Base-by-base conservation (phyloP, 371 early-diverging fungal species). In the Entomophthora muscae region DNA sequence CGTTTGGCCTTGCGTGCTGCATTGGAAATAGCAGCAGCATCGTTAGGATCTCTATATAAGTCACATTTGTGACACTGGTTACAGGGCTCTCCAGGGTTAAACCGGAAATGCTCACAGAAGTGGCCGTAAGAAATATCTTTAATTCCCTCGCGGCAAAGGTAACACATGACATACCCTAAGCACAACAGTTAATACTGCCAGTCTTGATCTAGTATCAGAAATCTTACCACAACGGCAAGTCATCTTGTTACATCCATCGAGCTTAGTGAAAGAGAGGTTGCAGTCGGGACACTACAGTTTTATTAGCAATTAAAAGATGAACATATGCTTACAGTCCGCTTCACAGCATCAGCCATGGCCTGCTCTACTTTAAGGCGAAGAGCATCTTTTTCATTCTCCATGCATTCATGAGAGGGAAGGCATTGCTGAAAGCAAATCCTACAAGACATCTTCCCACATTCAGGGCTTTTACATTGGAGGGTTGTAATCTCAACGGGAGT, bases 181-280 rank as follows among this genome's bases (percentile, higher is more conserved):
- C 1, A 58, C 13, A 12, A 56, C 56, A 17, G 30, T 10, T 2
- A 32, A 53, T 13, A 57, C n/a, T n/a, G n/a, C n/a, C n/a, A n/a
- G n/a, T n/a, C n/a, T 13, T 60, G 21, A n/a, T 1, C 54, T 57
- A 3, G 13, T n/a, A n/a, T 32, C 21, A 7, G 28, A 5, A 26
- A 30, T 55, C 69, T 63, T 68, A 72, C 81, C 82, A 69, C 78
- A 78, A 29, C 76, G 73, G 55, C 84, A 84, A 17, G 73, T 73
- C 72, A 84, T 81, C 66, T 84, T 84, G 71, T 84, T 84, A 66
- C 85, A 84, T 0, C 85, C 85, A 69, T 76, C 77, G 31, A 72
- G 67, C 63, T 83, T 82, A 63, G 76, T 77, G 67, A 81, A 84
- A 3, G 80, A 78, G 5, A 82, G 63, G 27, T 69, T 71, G 64